Percentiles rank a stretch among this genome's conserved stretches.
phyloP scores from a whole-genome alignment of 768 basidiomycete genomes.

The Agaricus blazei region DNA sequence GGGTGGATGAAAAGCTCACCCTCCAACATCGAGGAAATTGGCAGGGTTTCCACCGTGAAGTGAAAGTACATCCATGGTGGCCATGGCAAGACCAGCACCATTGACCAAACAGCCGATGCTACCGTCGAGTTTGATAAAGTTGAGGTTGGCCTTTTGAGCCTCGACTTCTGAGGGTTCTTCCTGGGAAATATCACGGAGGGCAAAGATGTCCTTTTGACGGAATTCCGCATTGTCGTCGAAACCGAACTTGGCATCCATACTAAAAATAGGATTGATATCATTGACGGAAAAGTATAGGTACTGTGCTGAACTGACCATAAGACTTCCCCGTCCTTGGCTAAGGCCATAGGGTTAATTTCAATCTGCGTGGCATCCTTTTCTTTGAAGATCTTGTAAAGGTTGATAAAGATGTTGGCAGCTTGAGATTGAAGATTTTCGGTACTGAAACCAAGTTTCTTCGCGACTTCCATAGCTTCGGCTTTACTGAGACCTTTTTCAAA shows the following conservation, averaged over 20 bases:
- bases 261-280: constrained; percentile 22
- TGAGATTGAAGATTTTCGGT: constrained; percentile 64
- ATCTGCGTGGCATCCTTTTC: constrained; percentile 99
- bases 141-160: constrained; percentile 92
- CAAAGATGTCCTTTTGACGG: constrained; percentile 88
- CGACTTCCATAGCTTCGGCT: constrained; percentile 66
- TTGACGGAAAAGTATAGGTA: not conserved
- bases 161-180: constrained; percentile 98
- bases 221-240: constrained; percentile 99
- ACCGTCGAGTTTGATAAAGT: constrained; percentile 99
- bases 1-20: constrained; percentile 36
- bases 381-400: constrained; percentile 95
- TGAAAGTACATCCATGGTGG: constrained; percentile 99
- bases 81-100: constrained; percentile 98
- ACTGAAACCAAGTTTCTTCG: constrained; percentile 89
- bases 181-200: constrained; percentile 86
- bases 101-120: constrained; percentile 97
- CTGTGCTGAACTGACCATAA: constrained; percentile 64
- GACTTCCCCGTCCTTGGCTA: constrained; percentile 86
- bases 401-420: constrained; percentile 90
- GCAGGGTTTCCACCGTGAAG: constrained; percentile 96
- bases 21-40: constrained; percentile 98
- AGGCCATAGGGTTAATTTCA: constrained; percentile 97
- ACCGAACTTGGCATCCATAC: constrained; percentile 99
- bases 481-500: constrained; percentile 78